A percentile compares a stretch with the other conserved stretches of the same genome.
These are phyloP conservation scores for Vitis riparia DNA, from an alignment of 164 flowering plant genomes.

Conservation along the genomic window DNA sequence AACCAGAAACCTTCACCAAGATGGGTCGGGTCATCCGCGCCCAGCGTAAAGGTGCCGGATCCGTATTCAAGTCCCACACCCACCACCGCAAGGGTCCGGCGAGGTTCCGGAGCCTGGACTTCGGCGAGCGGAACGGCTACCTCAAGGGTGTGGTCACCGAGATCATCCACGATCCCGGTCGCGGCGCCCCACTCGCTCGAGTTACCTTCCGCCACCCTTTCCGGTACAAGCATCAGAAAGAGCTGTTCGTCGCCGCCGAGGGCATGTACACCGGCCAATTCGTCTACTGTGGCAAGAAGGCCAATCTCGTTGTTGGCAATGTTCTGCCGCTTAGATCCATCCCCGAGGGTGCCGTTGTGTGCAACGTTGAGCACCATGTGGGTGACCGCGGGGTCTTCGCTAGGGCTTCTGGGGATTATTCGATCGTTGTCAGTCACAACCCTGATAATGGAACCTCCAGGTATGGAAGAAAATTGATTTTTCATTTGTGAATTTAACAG, in stretches of 20 bases:
- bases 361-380: slow-evolving; percentile 68
- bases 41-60: slow-evolving; percentile 69
- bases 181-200: slow-evolving; percentile 62
- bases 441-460: slow-evolving; percentile 60
- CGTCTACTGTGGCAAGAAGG: slow-evolving; percentile 62
- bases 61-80: slow-evolving; percentile 63
- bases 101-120: slow-evolving; percentile 54
- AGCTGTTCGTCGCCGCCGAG: slow-evolving; percentile 66
- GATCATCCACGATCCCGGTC: slow-evolving; percentile 67
- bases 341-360: slow-evolving; percentile 69
- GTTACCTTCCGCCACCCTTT: slow-evolving; percentile 68
- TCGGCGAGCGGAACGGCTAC: slow-evolving; percentile 68
- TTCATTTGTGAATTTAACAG: neutral
- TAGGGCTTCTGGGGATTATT: slow-evolving; percentile 64
- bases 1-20: neutral
- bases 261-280: slow-evolving; percentile 69
- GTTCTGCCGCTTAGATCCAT: slow-evolving; percentile 51
- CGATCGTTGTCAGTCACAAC: slow-evolving; percentile 63
- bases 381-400: slow-evolving; percentile 68
- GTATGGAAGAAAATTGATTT: slow-evolving; percentile 17
- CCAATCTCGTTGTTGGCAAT: slow-evolving; percentile 54
- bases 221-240: slow-evolving; percentile 64
- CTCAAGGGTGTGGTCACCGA: slow-evolving; percentile 61
- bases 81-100: slow-evolving; percentile 76
- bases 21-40: slow-evolving; percentile 69